phyloP scores from a whole-genome alignment of 192 early-diverging fungal genomes.

The Coemansia sp. region DNA sequence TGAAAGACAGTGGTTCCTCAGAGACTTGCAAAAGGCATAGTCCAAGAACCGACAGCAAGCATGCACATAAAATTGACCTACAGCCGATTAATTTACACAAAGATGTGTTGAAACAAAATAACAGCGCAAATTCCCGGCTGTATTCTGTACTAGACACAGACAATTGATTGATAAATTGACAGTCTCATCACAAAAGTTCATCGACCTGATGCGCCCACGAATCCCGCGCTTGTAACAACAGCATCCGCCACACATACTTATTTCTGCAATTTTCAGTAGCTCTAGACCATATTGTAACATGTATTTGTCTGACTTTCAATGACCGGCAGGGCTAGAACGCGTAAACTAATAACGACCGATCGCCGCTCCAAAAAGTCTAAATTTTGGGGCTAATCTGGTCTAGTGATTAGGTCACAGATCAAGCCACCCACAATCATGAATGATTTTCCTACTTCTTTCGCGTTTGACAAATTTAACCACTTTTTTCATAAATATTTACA shows the following conservation, averaged over 20 bases:
- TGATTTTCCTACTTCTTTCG: not conserved
- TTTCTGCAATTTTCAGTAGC: not conserved
- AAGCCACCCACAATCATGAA: not conserved
- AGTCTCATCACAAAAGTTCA: not conserved
- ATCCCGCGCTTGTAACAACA: not conserved
- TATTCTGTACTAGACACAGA: not conserved
- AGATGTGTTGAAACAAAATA: not conserved
- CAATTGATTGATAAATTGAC: not conserved
- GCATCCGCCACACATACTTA: too few species aligned
- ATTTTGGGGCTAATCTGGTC: not conserved
- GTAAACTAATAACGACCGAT: not conserved
- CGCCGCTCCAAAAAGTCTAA: not conserved
- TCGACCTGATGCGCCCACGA: not conserved
- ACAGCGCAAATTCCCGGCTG: not conserved
- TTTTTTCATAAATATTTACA: not conserved
- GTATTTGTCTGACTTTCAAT: conserved; percentile 7
- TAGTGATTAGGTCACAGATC: not conserved
- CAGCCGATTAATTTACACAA: not conserved
- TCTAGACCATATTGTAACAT: conserved; percentile 3
- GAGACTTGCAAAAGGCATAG: not conserved
- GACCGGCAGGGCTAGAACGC: conserved; percentile 4
- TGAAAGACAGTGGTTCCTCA: not conserved
- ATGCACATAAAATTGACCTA: not conserved
- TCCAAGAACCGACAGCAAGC: not conserved
- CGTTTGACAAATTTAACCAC: conserved; percentile 13